Conservation (phyloP, 495 filamentous ascomycete genomes). For the Polyplosphaeria fusca region DNA sequence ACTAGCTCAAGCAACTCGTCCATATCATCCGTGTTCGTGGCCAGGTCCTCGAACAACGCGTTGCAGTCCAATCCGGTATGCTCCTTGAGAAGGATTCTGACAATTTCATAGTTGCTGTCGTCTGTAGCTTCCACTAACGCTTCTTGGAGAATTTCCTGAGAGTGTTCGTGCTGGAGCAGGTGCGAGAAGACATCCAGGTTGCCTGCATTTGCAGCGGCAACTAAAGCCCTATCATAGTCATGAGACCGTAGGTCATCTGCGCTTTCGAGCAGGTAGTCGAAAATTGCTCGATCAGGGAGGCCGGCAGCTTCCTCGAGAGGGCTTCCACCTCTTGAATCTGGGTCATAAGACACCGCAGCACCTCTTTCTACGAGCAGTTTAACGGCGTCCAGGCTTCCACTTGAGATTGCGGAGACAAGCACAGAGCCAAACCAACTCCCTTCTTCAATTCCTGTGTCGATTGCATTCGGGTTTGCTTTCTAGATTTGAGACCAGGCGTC, state of each 20-base stretch:
- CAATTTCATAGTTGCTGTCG: not conserved
- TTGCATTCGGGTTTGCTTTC: constrained; percentile 6
- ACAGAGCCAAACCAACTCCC: too few relatives aligned
- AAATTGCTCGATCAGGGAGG: not conserved
- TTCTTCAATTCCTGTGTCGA: constrained; percentile 1
- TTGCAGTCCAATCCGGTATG: not conserved
- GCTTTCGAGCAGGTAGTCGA: not conserved
- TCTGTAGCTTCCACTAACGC: not conserved
- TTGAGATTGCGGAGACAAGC: constrained; percentile 5
- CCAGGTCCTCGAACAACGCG: not conserved
- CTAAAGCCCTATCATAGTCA: constrained; percentile 1
- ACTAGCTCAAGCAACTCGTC: not conserved
- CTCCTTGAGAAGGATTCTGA: not conserved
- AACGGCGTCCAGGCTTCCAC: constrained; percentile 2
- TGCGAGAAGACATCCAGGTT: not conserved
- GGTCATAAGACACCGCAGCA: not conserved
- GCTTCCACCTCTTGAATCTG: not conserved
- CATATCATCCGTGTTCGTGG: not conserved
- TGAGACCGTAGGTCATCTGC: not conserved
- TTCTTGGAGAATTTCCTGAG: not conserved
- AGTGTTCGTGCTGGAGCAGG: not conserved
- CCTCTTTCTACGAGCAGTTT: constrained; percentile 2
- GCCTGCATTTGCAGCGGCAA: not conserved
- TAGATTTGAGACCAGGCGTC: too few relatives aligned
- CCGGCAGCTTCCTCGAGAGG: not conserved